Base-by-base conservation (phyloP, 352 stramenopile species). In the Phytophthora ohioensis region DNA sequence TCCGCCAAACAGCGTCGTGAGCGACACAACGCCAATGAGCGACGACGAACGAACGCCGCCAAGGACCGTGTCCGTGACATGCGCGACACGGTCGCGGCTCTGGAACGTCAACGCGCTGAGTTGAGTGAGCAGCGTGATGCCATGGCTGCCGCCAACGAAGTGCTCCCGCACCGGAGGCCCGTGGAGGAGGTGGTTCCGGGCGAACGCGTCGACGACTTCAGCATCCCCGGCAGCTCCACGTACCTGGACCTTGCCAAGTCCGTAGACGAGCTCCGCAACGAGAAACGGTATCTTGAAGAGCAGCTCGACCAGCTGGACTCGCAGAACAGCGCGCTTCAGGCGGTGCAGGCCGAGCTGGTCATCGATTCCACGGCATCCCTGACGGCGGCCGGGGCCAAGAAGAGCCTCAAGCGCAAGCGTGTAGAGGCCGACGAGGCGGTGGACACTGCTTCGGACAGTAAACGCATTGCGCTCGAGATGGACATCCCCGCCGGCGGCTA, bases 21-120 rank as follows among this genome's bases (percentile, higher is more conserved):
- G 47, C 72, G 76, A 34, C 76, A 83, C 72, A 83, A 83, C 65
- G 76, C 76, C 64, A 83, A 83, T 36, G 76, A 83, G 17, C 68
- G 76, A 61, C 61, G 76, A 60, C 72, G 76, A 15, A 83, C 76
- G 30, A 83, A 83, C 48, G 76, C 76, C 3, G 72, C 76, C 30
- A 83, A 83, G 59, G 76, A 78, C 52, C 76, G 76, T 15, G 58
- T 83, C 0, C 64, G 69, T n/a, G 69, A 73, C 42, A 83, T 83
- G 76, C 76, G 76, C n/a, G 76, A 83, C 49, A 51, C 46, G 49
- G 76, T 83, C 56, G 9, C 49, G 30, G 49, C 36, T 39, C 58
- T 83, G n/a, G 64, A 73, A 39, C 64, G 21, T 2, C 57, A 71
- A 46, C 76, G 76, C 12, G 54, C 39, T 39, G 64, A 80, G 34